These are phyloP conservation scores for Suhomyces anneliseae DNA, from an alignment of 1,139 yeast genomes.

Conservation along the genomic window DNA sequence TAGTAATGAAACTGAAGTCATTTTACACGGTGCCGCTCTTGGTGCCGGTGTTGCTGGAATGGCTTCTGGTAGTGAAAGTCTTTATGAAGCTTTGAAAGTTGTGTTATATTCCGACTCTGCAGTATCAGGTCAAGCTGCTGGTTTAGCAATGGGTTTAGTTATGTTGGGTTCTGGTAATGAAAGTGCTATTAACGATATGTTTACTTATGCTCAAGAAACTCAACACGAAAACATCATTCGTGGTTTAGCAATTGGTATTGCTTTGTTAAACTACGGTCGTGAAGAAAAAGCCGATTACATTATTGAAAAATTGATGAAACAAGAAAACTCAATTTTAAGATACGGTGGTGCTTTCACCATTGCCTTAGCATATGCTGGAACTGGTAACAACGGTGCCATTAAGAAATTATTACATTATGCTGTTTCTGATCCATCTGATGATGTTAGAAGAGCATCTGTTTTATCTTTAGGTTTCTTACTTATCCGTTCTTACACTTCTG, in stretches of 20 bases:
- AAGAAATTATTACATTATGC: conserved; percentile 87
- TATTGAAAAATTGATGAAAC: conserved; percentile 65
- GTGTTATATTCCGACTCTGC: conserved; percentile 91
- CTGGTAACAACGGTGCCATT: conserved; percentile 87
- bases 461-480: conserved; percentile 91
- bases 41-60: conserved; percentile 97
- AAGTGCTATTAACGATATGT: conserved; percentile 75
- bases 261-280: conserved; percentile 80
- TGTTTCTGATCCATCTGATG: conserved; percentile 95
- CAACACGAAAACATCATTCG: conserved; percentile 94
- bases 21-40: conserved; percentile 92
- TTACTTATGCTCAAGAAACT: conserved; percentile 90
- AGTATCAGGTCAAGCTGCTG: conserved; percentile 95
- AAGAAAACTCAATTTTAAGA: conserved; percentile 82
- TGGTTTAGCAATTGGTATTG: conserved; percentile 87
- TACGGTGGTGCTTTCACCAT: conserved; percentile 95
- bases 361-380: conserved; percentile 96
- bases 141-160: conserved; percentile 92
- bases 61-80: conserved; percentile 76
- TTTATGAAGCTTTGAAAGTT: conserved; percentile 81
- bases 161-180: conserved; percentile 92
- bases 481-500: conserved; percentile 87
- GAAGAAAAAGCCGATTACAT: conserved; percentile 79
- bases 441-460: conserved; percentile 95
- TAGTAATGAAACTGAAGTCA: conserved; percentile 76